A percentile compares a stretch with the other conserved stretches of the same genome.
These are phyloP conservation scores for Diplodia corticola DNA, from an alignment of 2,329 filamentous ascomycete species.

Conservation along the genomic window DNA sequence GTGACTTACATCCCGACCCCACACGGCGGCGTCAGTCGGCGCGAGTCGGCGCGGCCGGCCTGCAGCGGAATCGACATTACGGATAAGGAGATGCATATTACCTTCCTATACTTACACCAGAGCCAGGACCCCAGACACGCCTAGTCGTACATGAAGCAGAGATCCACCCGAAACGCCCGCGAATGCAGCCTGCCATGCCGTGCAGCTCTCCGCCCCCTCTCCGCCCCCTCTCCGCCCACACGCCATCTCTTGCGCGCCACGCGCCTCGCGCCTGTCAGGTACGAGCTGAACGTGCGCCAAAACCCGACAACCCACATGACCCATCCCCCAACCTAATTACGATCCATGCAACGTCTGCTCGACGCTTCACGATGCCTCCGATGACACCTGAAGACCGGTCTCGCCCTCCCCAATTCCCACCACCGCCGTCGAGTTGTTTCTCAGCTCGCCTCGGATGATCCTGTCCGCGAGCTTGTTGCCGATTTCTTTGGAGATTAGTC, in stretches of 20 bases:
- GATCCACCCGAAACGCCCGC: slow-evolving; percentile 14
- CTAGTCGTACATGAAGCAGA: slow-evolving; percentile 18
- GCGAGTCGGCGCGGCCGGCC: not conserved
- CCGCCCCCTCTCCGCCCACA: not conserved
- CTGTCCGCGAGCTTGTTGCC: slow-evolving; percentile 85
- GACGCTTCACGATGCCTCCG: slow-evolving; percentile 13
- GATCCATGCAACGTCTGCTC: slow-evolving; percentile 10
- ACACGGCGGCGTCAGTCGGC: not conserved
- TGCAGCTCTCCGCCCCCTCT: not conserved
- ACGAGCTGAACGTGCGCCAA: slow-evolving; percentile 20
- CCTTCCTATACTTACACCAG: slow-evolving; percentile 3
- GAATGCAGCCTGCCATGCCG: not conserved
- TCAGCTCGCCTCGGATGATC: slow-evolving; percentile 84
- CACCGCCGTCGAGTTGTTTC: slow-evolving; percentile 69
- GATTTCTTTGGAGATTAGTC: slow-evolving; percentile 87
- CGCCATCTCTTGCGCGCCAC: not conserved
- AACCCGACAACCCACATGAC: slow-evolving; percentile 17
- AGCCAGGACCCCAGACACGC: slow-evolving; percentile 2
- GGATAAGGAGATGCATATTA: slow-evolving; percentile 11
- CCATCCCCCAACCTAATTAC: slow-evolving; percentile 15
- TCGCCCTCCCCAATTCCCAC: slow-evolving; percentile 64
- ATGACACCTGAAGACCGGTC: slow-evolving; percentile 30
- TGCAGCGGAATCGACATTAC: not conserved
- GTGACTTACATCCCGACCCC: slow-evolving; percentile 12
- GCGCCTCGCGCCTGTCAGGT: not conserved